Evolutionary conservation across 73 alveolate species (phyloP).

Genomic region (Paramecium tetraurelia): DNA sequence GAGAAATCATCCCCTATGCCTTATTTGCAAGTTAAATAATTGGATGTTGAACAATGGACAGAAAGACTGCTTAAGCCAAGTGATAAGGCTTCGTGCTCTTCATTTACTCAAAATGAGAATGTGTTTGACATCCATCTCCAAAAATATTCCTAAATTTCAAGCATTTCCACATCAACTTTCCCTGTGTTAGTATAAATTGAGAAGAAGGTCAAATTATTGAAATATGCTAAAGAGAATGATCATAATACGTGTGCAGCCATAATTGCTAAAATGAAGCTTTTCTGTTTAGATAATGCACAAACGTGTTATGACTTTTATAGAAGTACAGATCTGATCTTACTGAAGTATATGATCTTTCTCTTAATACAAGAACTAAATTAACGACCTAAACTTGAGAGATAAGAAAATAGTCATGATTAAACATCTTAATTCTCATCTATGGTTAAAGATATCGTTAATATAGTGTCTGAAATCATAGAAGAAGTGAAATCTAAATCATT

Average conservation of each 20-base stretch:
- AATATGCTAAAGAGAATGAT: slow-evolving; percentile 15
- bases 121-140: background rate
- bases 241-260: slow-evolving; percentile 9
- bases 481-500: background rate
- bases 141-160: background rate
- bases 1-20: slow-evolving; percentile 6
- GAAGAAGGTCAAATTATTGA: background rate
- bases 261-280: slow-evolving; percentile 25
- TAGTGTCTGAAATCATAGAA: slow-evolving; percentile 19
- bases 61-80: background rate
- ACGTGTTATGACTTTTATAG: slow-evolving; percentile 30
- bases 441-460: slow-evolving; percentile 10
- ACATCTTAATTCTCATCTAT: background rate
- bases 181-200: background rate
- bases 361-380: background rate
- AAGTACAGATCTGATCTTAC: slow-evolving; percentile 6
- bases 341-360: slow-evolving; percentile 26
- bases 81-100: background rate
- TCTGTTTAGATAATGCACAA: slow-evolving; percentile 38
- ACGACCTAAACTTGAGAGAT: background rate
- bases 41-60: background rate
- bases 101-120: slow-evolving; percentile 1
- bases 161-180: background rate
- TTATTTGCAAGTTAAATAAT: background rate
- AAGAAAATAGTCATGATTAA: background rate